Conservation (phyloP, 2,329 filamentous ascomycete species). For the Fusarium sp. region DNA sequence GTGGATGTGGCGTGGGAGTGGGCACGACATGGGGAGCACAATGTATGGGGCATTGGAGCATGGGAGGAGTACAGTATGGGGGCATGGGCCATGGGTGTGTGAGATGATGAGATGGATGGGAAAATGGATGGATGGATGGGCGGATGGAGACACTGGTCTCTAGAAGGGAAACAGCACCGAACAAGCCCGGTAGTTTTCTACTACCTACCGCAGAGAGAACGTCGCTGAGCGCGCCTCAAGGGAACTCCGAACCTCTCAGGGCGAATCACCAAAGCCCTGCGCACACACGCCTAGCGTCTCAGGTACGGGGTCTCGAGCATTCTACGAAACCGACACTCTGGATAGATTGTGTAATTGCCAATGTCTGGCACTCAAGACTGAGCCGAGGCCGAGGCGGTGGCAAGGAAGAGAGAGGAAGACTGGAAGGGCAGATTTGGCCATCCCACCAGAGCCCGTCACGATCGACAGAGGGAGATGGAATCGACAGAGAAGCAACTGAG, state of each 20-base stretch:
- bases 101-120: conserved; percentile 21
- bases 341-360: conserved; percentile 34
- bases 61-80: not conserved
- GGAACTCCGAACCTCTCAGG: conserved; percentile 17
- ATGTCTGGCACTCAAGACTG: conserved; percentile 16
- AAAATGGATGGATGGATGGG: conserved; percentile 9
- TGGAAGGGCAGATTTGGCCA: not conserved
- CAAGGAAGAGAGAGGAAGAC: conserved; percentile 5
- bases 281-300: conserved; percentile 23
- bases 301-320: conserved; percentile 33
- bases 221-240: conserved; percentile 17
- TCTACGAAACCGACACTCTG: conserved; percentile 35
- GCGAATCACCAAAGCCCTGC: conserved; percentile 1
- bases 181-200: conserved; percentile 22
- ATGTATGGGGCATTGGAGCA: not conserved
- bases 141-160: conserved; percentile 24
- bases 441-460: conserved; percentile 6
- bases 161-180: conserved; percentile 36
- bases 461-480: not conserved
- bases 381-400: conserved; percentile 3
- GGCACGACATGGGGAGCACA: conserved; percentile 3
- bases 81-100: conserved; percentile 18
- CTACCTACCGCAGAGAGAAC: not conserved
- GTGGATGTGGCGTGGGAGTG: conserved; percentile 18
- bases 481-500: not conserved